Evolutionary conservation across 2,329 filamentous ascomycete species (phyloP).

Genomic region (Xylariaceae sp.): DNA sequence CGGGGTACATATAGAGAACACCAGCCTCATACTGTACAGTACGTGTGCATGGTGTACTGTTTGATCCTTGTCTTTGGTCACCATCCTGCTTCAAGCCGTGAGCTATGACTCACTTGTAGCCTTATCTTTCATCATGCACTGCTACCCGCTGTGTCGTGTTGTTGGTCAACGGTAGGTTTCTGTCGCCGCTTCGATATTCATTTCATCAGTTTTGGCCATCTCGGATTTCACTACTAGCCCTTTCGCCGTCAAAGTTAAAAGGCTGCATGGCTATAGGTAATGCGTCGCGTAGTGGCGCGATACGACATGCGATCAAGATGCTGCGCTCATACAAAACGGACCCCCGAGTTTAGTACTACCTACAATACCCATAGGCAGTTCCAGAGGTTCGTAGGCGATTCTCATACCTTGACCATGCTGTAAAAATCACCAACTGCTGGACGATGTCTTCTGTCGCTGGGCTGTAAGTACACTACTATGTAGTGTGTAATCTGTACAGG

Average conservation of each 20-base stretch:
- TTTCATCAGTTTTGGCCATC: not conserved
- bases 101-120: constrained; percentile 28
- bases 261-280: not conserved
- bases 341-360: too few relatives aligned
- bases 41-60: not conserved
- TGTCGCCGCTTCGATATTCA: not conserved
- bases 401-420: too few relatives aligned
- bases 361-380: too few relatives aligned
- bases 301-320: constrained; percentile 11
- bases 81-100: constrained; percentile 11
- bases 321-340: not conserved
- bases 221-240: not conserved
- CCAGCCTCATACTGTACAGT: not conserved
- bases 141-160: constrained; percentile 2
- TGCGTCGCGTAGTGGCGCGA: constrained; percentile 1
- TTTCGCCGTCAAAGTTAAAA: not conserved
- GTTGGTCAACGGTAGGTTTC: constrained; percentile 6
- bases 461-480: too few relatives aligned
- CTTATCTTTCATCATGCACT: constrained; percentile 18
- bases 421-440: too few relatives aligned
- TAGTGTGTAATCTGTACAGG: too few relatives aligned
- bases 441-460: too few relatives aligned
- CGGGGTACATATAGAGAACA: not conserved
- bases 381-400: too few relatives aligned
- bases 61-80: not conserved